These are phyloP conservation scores for Melocanna baccifera DNA, from an alignment of 176 grass and related monocot genomes.

Conservation along the genomic window DNA sequence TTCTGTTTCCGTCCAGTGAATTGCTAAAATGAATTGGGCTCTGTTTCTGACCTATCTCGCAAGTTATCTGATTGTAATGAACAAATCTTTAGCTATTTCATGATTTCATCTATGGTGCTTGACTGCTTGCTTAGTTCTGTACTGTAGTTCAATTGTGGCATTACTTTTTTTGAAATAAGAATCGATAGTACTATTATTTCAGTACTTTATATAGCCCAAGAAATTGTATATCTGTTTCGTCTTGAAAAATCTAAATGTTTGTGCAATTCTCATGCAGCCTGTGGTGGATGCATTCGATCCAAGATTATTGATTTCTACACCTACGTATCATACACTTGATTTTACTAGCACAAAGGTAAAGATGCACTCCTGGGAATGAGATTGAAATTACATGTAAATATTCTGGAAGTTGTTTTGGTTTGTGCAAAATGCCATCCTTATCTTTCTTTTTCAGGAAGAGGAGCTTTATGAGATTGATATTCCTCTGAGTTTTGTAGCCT, in stretches of 20 bases:
- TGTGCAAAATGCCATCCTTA: conserved; percentile 14
- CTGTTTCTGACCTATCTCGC: background rate
- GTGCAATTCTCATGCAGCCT: conserved; percentile 60
- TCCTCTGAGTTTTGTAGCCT: conserved; percentile 80
- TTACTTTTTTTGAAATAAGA: background rate
- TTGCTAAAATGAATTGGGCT: background rate
- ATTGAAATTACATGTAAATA: conserved; percentile 28
- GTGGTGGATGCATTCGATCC: conserved; percentile 99
- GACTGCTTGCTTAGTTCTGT: background rate
- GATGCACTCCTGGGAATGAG: background rate
- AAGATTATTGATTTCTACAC: conserved; percentile 78
- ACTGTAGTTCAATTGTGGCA: background rate
- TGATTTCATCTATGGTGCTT: background rate
- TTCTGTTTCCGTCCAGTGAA: background rate
- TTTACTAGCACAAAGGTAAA: conserved; percentile 91
- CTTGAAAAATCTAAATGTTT: background rate
- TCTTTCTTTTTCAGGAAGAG: conserved; percentile 74
- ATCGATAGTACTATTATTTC: background rate
- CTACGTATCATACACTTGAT: conserved; percentile 70
- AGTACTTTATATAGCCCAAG: background rate
- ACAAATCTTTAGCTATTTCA: background rate
- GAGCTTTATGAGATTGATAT: conserved; percentile 95
- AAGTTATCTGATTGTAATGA: background rate
- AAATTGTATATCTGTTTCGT: background rate
- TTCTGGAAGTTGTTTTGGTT: conserved; percentile 15